These are phyloP conservation scores for Alternaria conjuncta DNA, from an alignment of 2,329 filamentous ascomycete species.

Conservation along the genomic window DNA sequence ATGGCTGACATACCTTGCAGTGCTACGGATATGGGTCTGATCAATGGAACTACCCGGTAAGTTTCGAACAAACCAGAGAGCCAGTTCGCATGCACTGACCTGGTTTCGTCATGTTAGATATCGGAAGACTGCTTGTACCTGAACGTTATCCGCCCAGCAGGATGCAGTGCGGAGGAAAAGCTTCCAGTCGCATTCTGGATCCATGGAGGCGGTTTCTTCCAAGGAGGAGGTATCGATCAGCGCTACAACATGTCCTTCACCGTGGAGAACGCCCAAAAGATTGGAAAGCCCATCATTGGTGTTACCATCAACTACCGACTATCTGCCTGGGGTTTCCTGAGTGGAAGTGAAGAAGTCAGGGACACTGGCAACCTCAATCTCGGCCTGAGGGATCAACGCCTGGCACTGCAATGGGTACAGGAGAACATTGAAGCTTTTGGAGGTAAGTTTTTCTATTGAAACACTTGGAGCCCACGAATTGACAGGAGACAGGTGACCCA, in stretches of 20 bases:
- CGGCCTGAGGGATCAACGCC: conserved; percentile 56
- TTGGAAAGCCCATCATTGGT: conserved; percentile 57
- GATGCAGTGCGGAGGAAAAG: conserved; percentile 36
- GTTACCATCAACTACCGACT: conserved; percentile 61
- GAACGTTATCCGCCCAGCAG: conserved; percentile 57
- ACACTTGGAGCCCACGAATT: conserved; percentile 29
- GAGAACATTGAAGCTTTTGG: conserved; percentile 54
- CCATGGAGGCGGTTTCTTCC: conserved; percentile 59
- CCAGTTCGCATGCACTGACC: not conserved
- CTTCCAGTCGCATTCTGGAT: conserved; percentile 64
- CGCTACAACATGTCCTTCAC: conserved; percentile 59
- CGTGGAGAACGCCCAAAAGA: conserved; percentile 55
- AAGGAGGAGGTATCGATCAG: conserved; percentile 60
- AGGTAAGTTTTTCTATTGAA: conserved; percentile 43
- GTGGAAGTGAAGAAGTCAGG: conserved; percentile 43
- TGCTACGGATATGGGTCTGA: conserved; percentile 46
- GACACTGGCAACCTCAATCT: conserved; percentile 56
- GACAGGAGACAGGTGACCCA: conserved; percentile 44
- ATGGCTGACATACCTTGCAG: conserved; percentile 29
- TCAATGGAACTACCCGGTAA: conserved; percentile 51
- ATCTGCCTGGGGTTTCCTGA: conserved; percentile 68
- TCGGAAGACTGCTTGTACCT: conserved; percentile 58
- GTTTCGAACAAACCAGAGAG: not conserved
- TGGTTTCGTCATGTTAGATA: conserved; percentile 42
- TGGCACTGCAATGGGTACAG: conserved; percentile 55